Percentiles rank a stretch among this genome's conserved stretches.
These are phyloP conservation scores for Sporothrix humicola DNA, from an alignment of 2,329 filamentous ascomycete species.

Conservation along the genomic window DNA sequence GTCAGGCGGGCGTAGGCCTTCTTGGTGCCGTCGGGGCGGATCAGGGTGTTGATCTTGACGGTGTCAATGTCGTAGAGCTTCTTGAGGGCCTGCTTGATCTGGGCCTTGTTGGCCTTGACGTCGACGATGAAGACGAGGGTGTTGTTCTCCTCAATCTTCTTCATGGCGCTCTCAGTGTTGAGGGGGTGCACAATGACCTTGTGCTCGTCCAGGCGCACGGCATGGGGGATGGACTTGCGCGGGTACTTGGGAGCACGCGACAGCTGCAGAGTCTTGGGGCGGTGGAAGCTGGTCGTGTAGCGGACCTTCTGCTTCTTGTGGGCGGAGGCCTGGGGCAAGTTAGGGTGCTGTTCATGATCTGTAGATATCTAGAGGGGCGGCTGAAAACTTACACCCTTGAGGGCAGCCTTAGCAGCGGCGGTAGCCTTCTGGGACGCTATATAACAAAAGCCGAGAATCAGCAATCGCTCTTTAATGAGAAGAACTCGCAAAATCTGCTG, in stretches of 20 bases:
- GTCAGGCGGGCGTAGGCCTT: slow-evolving; percentile 98
- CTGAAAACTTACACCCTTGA: slow-evolving; percentile 81
- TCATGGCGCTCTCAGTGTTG: slow-evolving; percentile 99
- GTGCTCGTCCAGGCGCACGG: slow-evolving; percentile 92
- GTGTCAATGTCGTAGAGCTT: slow-evolving; percentile 98
- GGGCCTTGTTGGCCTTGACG: slow-evolving; percentile 98
- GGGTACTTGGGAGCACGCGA: slow-evolving; percentile 94
- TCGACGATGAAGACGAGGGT: slow-evolving; percentile 98
- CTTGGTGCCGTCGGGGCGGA: slow-evolving; percentile 97
- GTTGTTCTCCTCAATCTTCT: slow-evolving; percentile 99
- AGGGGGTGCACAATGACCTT: slow-evolving; percentile 98
- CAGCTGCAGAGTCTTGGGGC: slow-evolving; percentile 93
- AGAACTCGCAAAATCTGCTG: slow-evolving; percentile 81
- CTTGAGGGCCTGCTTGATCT: slow-evolving; percentile 98
- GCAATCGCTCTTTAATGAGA: slow-evolving; percentile 69
- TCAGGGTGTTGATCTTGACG: slow-evolving; percentile 99
- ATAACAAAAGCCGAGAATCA: slow-evolving; percentile 61
- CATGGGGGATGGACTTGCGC: slow-evolving; percentile 90
- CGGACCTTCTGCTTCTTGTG: slow-evolving; percentile 95
- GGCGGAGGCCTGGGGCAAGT: slow-evolving; percentile 52
- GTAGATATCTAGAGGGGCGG: slow-evolving; percentile 34
- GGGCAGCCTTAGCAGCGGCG: slow-evolving; percentile 91
- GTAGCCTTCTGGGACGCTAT: slow-evolving; percentile 81
- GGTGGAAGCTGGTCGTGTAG: slow-evolving; percentile 93
- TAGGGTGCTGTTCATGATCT: neutral